Evolutionary conservation across 2,329 filamentous ascomycete genomes (phyloP).

Genomic region (Clarireedia monteithiana): DNA sequence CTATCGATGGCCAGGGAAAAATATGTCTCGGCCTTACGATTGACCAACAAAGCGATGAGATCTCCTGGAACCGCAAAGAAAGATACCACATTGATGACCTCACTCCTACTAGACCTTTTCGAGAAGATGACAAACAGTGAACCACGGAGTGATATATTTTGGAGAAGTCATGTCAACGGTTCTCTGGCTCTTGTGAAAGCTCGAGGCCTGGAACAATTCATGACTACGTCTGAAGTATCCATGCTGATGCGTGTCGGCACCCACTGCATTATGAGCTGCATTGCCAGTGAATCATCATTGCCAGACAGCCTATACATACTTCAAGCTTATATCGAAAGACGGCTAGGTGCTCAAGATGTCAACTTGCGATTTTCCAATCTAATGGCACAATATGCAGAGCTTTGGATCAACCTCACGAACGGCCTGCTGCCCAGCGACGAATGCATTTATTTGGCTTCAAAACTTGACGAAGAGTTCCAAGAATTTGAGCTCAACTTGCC

Average conservation of each 20-base stretch:
- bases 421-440: background rate
- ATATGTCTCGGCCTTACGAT: slow-evolving; percentile 3
- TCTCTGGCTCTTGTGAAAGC: slow-evolving; percentile 25
- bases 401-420: background rate
- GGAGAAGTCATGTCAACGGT: slow-evolving; percentile 34
- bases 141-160: background rate
- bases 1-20: background rate
- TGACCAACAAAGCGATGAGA: background rate
- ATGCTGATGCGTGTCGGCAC: slow-evolving; percentile 4
- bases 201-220: background rate
- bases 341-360: background rate
- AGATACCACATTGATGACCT: slow-evolving; percentile 3
- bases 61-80: background rate
- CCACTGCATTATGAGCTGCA: slow-evolving; percentile 4
- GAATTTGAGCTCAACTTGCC: background rate
- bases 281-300: background rate
- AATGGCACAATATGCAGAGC: slow-evolving; percentile 7
- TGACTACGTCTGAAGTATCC: background rate
- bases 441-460: no score
- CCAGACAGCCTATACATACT: background rate
- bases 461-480: background rate
- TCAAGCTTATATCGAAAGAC: background rate
- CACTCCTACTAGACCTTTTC: slow-evolving; percentile 9
- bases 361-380: slow-evolving; percentile 1
- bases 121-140: background rate